Evolutionary conservation across 108 stramenopile genomes (phyloP).

Genomic region (Pseudonitzschia pungens): DNA sequence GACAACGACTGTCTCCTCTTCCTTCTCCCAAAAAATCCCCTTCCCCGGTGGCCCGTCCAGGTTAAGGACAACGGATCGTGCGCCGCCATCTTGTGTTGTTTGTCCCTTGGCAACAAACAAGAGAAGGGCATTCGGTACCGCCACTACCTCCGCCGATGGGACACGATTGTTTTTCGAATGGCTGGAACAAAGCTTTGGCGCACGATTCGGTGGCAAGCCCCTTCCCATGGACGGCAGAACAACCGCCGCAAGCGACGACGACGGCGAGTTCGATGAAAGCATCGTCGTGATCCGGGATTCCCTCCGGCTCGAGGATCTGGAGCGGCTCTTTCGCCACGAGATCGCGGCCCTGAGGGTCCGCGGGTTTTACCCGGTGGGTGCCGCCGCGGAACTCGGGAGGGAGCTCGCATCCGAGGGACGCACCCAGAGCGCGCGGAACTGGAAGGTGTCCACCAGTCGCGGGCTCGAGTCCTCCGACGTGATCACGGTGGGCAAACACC

Average conservation of each 20-base stretch:
- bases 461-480: conserved; percentile 85
- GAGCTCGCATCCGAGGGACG: conserved; percentile 46
- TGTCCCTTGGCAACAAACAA: too few relatives aligned
- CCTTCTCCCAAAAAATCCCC: too few relatives aligned
- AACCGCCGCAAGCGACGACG: background rate
- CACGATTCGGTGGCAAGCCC: conserved; percentile 1
- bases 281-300: conserved; percentile 28
- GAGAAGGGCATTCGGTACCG: too few relatives aligned
- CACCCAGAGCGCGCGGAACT: conserved; percentile 36
- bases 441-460: conserved; percentile 67
- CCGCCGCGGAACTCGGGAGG: conserved; percentile 52
- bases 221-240: conserved; percentile 22
- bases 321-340: conserved; percentile 55
- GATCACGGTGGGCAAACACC: conserved; percentile 69
- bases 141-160: conserved; percentile 16
- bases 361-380: conserved; percentile 53
- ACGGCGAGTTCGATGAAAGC: too few relatives aligned
- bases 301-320: conserved; percentile 24
- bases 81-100: too few relatives aligned
- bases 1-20: too few relatives aligned
- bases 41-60: too few relatives aligned
- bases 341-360: conserved; percentile 65
- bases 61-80: too few relatives aligned
- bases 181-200: conserved; percentile 50
- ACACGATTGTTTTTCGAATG: conserved; percentile 45